Evolutionary conservation across 2,329 filamentous ascomycete genomes (phyloP).

Genomic region (Aspergillaceae sp.): DNA sequence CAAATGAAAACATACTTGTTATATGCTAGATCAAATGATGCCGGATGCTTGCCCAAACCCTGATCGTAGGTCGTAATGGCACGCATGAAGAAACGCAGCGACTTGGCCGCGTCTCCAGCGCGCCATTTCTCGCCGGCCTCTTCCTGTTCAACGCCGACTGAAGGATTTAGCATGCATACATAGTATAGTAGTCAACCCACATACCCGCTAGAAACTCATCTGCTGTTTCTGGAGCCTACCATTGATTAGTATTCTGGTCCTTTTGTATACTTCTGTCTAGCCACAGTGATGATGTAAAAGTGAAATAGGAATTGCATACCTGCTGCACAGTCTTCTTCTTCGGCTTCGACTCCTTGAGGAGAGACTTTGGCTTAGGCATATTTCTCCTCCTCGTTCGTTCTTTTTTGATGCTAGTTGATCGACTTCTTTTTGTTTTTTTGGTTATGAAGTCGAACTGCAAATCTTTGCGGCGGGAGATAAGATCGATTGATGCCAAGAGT

Average conservation of each 20-base stretch:
- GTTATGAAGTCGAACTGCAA: neutral
- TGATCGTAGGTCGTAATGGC: constrained; percentile 60
- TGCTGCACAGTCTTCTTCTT: constrained; percentile 36
- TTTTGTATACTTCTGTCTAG: too few relatives aligned
- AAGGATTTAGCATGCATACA: too few relatives aligned
- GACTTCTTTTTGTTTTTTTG: neutral
- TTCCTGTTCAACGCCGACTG: constrained; percentile 59
- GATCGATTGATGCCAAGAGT: neutral
- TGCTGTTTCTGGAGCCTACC: constrained; percentile 49
- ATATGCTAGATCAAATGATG: constrained; percentile 62
- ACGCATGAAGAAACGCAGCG: constrained; percentile 49
- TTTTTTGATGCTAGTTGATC: too few relatives aligned
- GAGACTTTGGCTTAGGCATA: constrained; percentile 34
- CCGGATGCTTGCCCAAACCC: constrained; percentile 52
- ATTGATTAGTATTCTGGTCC: neutral
- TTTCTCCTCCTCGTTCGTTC: neutral
- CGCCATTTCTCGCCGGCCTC: constrained; percentile 68
- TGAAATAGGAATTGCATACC: constrained; percentile 16
- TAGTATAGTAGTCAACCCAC: constrained; percentile 7
- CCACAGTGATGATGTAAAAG: neutral
- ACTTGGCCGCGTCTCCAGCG: constrained; percentile 60
- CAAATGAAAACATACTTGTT: constrained; percentile 52
- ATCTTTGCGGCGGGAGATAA: neutral
- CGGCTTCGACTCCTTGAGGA: constrained; percentile 35
- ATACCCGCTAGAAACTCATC: constrained; percentile 59